Percentiles rank a stretch among this genome's conserved stretches.
These are phyloP conservation scores for Papiliotrema fonsecae DNA, from an alignment of 1,284 basidiomycete species.

Conservation along the genomic window DNA sequence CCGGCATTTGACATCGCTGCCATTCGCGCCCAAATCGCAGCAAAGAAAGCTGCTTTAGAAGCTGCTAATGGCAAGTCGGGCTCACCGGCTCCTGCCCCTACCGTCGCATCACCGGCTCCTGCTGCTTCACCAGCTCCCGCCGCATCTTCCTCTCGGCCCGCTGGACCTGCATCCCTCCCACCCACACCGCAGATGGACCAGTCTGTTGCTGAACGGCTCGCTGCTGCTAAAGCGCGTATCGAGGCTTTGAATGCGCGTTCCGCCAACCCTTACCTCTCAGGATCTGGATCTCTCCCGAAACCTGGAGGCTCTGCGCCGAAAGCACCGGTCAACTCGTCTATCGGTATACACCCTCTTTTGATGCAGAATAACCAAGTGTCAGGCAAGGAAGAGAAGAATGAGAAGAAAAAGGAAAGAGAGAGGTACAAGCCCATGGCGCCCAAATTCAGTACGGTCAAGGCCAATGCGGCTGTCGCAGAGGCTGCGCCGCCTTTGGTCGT, in stretches of 20 bases:
- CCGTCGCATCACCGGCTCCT: constrained; percentile 13
- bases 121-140: constrained; percentile 12
- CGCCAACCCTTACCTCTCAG: constrained; percentile 30
- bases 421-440: constrained; percentile 94
- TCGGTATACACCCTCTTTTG: constrained; percentile 81
- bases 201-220: constrained; percentile 64
- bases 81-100: constrained; percentile 16
- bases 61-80: constrained; percentile 46
- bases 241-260: constrained; percentile 66
- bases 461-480: constrained; percentile 51
- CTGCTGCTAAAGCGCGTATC: constrained; percentile 72
- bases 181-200: constrained; percentile 50
- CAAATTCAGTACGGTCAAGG: constrained; percentile 90
- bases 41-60: constrained; percentile 74
- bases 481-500: constrained; percentile 48
- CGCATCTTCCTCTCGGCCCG: constrained; percentile 25
- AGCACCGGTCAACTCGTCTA: constrained; percentile 8
- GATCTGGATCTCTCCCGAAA: constrained; percentile 20
- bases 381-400: constrained; percentile 40
- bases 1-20: constrained; percentile 27
- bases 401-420: constrained; percentile 37
- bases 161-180: constrained; percentile 47
- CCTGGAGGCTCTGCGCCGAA: constrained; percentile 32
- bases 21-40: constrained; percentile 67
- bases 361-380: constrained; percentile 58